Base-by-base conservation (phyloP, 495 filamentous ascomycete genomes). In the Haplographium delicatum region DNA sequence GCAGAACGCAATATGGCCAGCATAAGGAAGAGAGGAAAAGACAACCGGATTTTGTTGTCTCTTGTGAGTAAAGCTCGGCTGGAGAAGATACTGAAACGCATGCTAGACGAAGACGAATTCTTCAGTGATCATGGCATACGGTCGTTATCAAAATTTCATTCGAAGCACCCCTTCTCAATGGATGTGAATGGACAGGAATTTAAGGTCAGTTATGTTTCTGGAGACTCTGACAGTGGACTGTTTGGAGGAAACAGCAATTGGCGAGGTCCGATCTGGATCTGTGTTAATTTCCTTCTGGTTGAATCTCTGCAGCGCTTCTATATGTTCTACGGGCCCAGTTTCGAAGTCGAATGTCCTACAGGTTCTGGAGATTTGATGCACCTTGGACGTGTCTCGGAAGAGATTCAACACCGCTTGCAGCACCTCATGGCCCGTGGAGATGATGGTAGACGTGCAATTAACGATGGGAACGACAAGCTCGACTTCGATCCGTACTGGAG, bases 181-280 rank as follows among this genome's bases (percentile, higher is more conserved):
- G 86, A 94, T 43, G 91, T 96, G 50, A 95, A 97, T 54, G 89
- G 88, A 6, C 88, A 95, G 63, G 78, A 75, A 26, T 97, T 95
- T 70, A 82, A 82, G 50, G 91, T 97, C 26, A 78, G 80, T 56
- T 97, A 97, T 56, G 82, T 97, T 15, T 83, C 93, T 6, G 93
- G 91, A 13, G 93, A 97, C 62, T 96, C 91, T 1, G 89, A 96
- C 70, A 93, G 86, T 57, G 83, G 86, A 3, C 75, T 97, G 10
- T 97, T 97, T 60, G 91, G 91, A 31, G 91, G 91, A 25, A 97
- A 97, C 75, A 95, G 89, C 67, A 97, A 97, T 68, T 97, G 91
- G 91, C 80, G 91, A 57, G 81, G 79, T 2, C 91, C 93, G 0
- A 91, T 96, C 59, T 97, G 91, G 91, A 73, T 96, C 22, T 93